phyloP scores from a whole-genome alignment of 2,329 filamentous ascomycete genomes.

The Rachicladosporium sp. region DNA sequence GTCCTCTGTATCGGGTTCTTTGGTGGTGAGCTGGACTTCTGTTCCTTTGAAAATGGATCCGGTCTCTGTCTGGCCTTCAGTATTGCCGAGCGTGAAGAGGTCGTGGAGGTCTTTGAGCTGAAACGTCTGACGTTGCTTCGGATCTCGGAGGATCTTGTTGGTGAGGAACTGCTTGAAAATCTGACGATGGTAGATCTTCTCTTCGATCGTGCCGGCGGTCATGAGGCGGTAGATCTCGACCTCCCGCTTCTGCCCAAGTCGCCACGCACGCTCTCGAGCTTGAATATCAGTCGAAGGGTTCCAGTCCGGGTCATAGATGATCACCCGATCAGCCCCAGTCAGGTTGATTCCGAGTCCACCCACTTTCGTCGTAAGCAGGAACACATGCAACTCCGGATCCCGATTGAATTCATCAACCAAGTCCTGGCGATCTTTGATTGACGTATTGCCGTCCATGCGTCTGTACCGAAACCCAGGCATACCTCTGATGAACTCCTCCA shows the following conservation, averaged over 20 bases:
- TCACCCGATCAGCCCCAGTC: conserved; percentile 87
- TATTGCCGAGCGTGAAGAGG: conserved; percentile 66
- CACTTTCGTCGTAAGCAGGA: conserved; percentile 89
- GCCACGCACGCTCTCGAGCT: conserved; percentile 89
- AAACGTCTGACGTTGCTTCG: conserved; percentile 84
- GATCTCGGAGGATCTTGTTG: conserved; percentile 90
- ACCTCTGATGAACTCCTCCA: conserved; percentile 64
- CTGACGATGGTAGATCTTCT: conserved; percentile 98
- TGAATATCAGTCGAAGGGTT: conserved; percentile 95
- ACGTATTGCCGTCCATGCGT: conserved; percentile 87
- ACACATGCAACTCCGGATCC: conserved; percentile 66
- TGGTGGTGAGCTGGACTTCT: conserved; percentile 50
- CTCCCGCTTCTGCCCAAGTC: conserved; percentile 84
- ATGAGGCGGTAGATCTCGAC: conserved; percentile 97
- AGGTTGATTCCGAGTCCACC: conserved; percentile 89
- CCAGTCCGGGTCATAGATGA: conserved; percentile 98
- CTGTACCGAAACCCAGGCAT: conserved; percentile 62
- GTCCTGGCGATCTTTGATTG: conserved; percentile 74
- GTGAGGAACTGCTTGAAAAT: conserved; percentile 98
- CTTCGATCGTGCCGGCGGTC: conserved; percentile 94
- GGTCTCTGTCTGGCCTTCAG: conserved; percentile 66
- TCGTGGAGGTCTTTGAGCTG: conserved; percentile 84
- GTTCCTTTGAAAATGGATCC: conserved; percentile 79
- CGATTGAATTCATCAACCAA: conserved; percentile 94
- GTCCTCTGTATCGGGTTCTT: conserved; percentile 16